Conservation (phyloP, 2,329 filamentous ascomycete genomes). For the Penicillium sp. region DNA sequence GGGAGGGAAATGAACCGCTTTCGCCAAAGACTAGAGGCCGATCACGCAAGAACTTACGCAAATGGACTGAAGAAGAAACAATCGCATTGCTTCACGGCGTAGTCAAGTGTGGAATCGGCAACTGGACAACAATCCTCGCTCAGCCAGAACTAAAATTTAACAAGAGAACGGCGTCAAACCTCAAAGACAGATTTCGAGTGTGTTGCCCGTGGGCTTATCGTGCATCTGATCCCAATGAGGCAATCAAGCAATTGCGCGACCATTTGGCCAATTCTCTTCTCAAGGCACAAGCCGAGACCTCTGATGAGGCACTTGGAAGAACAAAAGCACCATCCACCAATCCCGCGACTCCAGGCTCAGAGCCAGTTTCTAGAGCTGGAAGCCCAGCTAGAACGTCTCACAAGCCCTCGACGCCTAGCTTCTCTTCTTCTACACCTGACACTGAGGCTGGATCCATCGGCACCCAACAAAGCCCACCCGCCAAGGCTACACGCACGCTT, state of each 20-base stretch:
- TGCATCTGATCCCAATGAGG: conserved; percentile 42
- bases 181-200: conserved; percentile 65
- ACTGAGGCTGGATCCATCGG: conserved; percentile 16
- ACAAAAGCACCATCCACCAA: conserved; percentile 32
- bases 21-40: conserved; percentile 42
- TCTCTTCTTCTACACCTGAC: conserved; percentile 22
- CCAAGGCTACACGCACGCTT: conserved; percentile 33
- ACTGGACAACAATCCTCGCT: conserved; percentile 66
- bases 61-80: conserved; percentile 67
- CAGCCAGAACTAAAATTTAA: conserved; percentile 62
- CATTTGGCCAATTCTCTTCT: conserved; percentile 39
- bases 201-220: conserved; percentile 57
- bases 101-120: conserved; percentile 64
- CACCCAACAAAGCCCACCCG: conserved; percentile 14
- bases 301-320: conserved; percentile 27
- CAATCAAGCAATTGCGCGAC: conserved; percentile 41
- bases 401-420: conserved; percentile 23
- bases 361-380: conserved; percentile 15
- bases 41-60: conserved; percentile 54
- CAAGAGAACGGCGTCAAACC: conserved; percentile 62
- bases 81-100: conserved; percentile 62
- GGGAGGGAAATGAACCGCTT: conserved; percentile 27
- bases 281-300: conserved; percentile 34
- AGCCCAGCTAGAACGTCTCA: conserved; percentile 20
- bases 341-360: conserved; percentile 17